Evolutionary conservation across 2,329 filamentous ascomycete genomes (phyloP), one percentile per base, ranked within the genome.

Genomic region (Fusarium zealandicum): DNA sequence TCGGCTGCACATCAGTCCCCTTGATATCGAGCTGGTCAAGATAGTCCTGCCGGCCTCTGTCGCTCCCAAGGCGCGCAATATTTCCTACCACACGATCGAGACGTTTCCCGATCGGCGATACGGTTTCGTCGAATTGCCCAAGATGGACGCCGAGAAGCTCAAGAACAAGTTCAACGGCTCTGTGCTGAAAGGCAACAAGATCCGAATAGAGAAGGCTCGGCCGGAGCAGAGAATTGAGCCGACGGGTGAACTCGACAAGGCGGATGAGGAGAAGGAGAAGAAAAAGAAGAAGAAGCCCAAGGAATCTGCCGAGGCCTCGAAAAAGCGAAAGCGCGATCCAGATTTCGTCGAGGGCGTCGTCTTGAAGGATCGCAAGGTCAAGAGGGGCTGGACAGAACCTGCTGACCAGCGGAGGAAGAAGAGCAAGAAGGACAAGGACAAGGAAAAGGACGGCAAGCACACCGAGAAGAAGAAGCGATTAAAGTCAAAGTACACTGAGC

Each of bases 91-190:
- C 74, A 80, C 80, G 5, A 77, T 97, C 63, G 84, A 92, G 69
- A 93, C 93, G 1, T 96, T 96, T 60, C 93, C 93, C 12, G 95
- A 99, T 63, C 89, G 86, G 70, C 88, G 85, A 46, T 99, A 92
- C 85, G 95, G 93, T 50, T 99, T 90, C 76, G 80, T 98, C 54
- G 92, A 96, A 39, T 76, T 99, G 31, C 93, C 93, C 1, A 76
- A 72, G 3, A 84, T 85, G 74, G 92, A 96, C 62, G 95, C 93
- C 9, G 89, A 93, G n/a, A 96, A 92, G 73, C 76, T 98, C 47
- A 92, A 88, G 77, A 93, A 89, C 76, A 98, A 95, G 77, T 82
- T 98, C 42, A 90, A 96, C 78, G 93, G 93, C 27, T 84, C 89
- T 2, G 89, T 90, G 18, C 76, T 99, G 51, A 95, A 89, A 70